Conservation (phyloP, 495 filamentous ascomycete species). For the Lasiosphaeria miniovina region DNA sequence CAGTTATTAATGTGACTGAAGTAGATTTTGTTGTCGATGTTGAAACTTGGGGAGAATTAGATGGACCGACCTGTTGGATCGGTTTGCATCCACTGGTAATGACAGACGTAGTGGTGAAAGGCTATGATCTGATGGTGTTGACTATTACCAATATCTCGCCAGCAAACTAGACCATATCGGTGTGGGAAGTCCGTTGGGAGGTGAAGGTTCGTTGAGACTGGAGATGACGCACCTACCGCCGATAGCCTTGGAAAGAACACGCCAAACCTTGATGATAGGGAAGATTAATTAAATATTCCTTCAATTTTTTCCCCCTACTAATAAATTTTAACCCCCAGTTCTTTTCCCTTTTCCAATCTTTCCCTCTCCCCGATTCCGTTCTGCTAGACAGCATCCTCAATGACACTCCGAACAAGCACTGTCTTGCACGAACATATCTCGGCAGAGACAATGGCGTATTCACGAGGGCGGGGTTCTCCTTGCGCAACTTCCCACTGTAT, state of each 20-base stretch:
- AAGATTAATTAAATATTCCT: no score
- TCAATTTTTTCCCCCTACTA: no score
- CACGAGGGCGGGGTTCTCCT: conserved; percentile 8
- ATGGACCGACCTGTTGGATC: neutral
- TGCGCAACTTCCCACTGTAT: conserved; percentile 29
- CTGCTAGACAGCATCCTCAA: neutral
- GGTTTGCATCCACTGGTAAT: neutral
- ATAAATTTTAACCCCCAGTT: no score
- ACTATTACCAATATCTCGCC: neutral
- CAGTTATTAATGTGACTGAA: neutral
- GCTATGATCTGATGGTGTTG: neutral
- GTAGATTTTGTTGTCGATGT: neutral
- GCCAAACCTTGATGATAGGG: no score
- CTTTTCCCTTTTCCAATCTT: no score
- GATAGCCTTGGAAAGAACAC: no score
- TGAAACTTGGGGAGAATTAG: neutral
- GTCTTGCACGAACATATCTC: conserved; percentile 14
- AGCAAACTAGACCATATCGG: no score
- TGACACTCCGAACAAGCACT: conserved; percentile 1
- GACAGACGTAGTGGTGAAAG: neutral
- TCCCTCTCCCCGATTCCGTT: no score
- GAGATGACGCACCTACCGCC: no score
- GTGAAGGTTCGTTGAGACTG: no score
- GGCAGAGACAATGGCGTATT: neutral
- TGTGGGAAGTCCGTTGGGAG: no score